Conservation (phyloP, 768 basidiomycete genomes). For the Inosperma sp. region DNA sequence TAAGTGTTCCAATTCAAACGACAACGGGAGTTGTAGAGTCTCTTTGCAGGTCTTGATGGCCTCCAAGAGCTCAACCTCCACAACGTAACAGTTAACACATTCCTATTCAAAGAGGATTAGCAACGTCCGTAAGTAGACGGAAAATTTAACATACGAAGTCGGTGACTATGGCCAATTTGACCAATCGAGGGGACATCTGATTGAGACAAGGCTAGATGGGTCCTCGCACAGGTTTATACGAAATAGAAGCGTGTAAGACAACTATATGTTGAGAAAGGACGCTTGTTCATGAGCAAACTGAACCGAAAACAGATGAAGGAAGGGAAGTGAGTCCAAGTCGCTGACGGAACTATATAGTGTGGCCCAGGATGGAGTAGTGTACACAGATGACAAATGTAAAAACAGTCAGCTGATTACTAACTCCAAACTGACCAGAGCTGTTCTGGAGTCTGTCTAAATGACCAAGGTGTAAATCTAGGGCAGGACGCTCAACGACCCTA, state of each 20-base stretch:
- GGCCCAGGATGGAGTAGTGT: slow-evolving; percentile 19
- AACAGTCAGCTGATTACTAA: slow-evolving; percentile 11
- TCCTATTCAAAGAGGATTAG: slow-evolving; percentile 27
- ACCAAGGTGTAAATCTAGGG: too few species aligned
- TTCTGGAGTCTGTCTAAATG: not conserved
- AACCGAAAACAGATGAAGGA: too few species aligned
- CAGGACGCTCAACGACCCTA: too few species aligned
- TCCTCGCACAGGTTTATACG: not conserved
- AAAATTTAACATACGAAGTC: slow-evolving; percentile 42
- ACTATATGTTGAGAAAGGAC: slow-evolving; percentile 17
- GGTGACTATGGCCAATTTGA: slow-evolving; percentile 46
- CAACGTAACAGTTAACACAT: slow-evolving; percentile 50
- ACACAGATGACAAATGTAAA: slow-evolving; percentile 13
- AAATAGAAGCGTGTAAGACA: slow-evolving; percentile 8
- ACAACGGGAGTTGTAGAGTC: slow-evolving; percentile 42
- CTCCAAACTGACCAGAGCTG: not conserved
- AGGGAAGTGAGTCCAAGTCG: slow-evolving; percentile 19
- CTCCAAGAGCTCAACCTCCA: slow-evolving; percentile 47
- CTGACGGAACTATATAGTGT: slow-evolving; percentile 28
- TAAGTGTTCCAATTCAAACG: slow-evolving; percentile 49
- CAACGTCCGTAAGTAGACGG: slow-evolving; percentile 7
- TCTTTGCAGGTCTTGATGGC: slow-evolving; percentile 48
- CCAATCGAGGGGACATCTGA: slow-evolving; percentile 38
- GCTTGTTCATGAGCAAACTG: slow-evolving; percentile 25
- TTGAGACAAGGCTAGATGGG: not conserved